Base-by-base conservation (phyloP, 352 stramenopile genomes). In the Pythium phragmitis region DNA sequence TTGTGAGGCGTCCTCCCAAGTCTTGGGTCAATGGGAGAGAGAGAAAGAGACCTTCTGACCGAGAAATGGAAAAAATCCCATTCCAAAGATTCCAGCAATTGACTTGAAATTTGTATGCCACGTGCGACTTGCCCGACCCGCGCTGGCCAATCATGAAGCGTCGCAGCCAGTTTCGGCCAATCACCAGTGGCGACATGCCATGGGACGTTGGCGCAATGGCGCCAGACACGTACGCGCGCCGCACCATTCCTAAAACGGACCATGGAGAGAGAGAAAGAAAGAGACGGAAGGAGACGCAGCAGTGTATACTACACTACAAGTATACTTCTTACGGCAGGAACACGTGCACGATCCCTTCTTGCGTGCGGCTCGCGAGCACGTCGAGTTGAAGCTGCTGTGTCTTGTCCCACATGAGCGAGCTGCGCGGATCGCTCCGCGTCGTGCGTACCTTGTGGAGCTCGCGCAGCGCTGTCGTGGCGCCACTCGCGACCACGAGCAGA, bases 341-440 rank as follows among this genome's bases (percentile, higher is more conserved):
- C 37, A 91, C 64, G 67, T 88, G 78, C 55, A 91, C 78, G 45
- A 92, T 54, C 8, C 82, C 84, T 57, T 74, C 73, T 67, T 95
- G 86, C 28, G 79, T 55, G 26, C 61, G 58, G 11, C 74, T 54
- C 1, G 83, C 84, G 41, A 77, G 72, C 14, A 54, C 61, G 36
- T 92, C 74, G 11, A 95, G 67, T 49, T 74, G 71, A 34, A 76
- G 54, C 68, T 95, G 82, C 69, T 90, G 73, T 28, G 67, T 67
- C 52, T 90, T 88, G 67, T 93, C 82, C 86, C 86, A 95, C 59
- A 85, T 69, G 23, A 95, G 68, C 50, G 86, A 91, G 54, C 76
- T 87, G 2, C 85, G 76, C 37, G 84, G 84, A 54, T 95, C 85
- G 12, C 74, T 80, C 17, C 84, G 84, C 17, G 86, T 89, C 30